Evolutionary conservation across 2,329 filamentous ascomycete genomes (phyloP).

Genomic region (Calonectria pteridis): DNA sequence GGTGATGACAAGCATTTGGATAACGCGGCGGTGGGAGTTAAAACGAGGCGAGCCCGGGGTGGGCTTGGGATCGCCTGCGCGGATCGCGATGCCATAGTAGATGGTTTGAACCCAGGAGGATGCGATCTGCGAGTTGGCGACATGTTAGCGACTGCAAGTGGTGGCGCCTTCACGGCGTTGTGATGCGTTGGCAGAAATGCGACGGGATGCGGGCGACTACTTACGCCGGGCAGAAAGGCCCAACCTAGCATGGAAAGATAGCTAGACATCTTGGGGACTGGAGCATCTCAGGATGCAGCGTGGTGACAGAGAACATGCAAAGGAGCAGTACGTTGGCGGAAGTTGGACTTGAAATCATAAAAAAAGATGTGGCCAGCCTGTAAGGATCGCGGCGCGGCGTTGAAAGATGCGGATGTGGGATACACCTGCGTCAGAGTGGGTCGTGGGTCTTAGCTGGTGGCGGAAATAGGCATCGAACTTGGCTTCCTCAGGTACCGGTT

Average conservation of each 20-base stretch:
- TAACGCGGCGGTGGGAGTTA: constrained; percentile 80
- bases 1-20: constrained; percentile 85
- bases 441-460: constrained; percentile 18
- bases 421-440: constrained; percentile 45
- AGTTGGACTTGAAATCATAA: neutral
- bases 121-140: constrained; percentile 69
- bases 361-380: constrained; percentile 24
- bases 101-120: constrained; percentile 83
- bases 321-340: neutral
- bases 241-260: constrained; percentile 68
- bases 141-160: constrained; percentile 31
- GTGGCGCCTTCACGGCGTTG: neutral
- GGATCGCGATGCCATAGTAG: constrained; percentile 90
- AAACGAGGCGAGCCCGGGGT: constrained; percentile 76
- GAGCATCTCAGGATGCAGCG: constrained; percentile 35
- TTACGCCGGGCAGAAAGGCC: constrained; percentile 67
- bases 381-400: constrained; percentile 14
- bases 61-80: constrained; percentile 87
- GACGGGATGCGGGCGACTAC: constrained; percentile 37
- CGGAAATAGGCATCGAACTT: constrained; percentile 2
- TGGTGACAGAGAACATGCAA: constrained; percentile 6
- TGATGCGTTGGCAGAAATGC: neutral
- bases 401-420: constrained; percentile 10
- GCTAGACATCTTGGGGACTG: constrained; percentile 58
- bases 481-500: neutral